phyloP scores from a whole-genome alignment of 2,329 filamentous ascomycete genomes.

The Ceratocystis harringtonii region DNA sequence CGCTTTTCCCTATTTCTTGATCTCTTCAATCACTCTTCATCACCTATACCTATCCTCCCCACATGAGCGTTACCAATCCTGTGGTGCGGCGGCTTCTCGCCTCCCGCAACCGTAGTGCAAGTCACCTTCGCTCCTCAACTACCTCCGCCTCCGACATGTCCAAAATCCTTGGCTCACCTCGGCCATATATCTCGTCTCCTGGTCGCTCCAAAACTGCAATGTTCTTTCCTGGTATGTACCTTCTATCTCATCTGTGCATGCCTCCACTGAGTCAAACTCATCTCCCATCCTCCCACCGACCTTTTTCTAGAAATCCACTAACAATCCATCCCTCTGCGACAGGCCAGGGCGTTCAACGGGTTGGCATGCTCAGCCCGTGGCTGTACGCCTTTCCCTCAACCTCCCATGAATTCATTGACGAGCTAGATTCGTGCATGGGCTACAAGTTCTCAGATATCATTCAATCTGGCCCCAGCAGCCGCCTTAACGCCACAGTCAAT shows the following conservation, averaged over 20 bases:
- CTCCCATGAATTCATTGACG: constrained; percentile 60
- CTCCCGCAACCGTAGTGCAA: constrained; percentile 9
- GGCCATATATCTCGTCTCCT: constrained; percentile 10
- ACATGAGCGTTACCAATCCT: constrained; percentile 12
- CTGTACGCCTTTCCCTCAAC: constrained; percentile 70
- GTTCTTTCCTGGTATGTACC: constrained; percentile 40
- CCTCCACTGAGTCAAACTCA: background rate
- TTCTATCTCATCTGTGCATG: background rate
- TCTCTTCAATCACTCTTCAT: background rate
- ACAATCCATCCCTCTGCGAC: background rate
- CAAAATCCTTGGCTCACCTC: constrained; percentile 9
- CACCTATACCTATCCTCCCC: constrained; percentile 5
- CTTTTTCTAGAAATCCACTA: background rate
- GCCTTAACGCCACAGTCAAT: constrained; percentile 68
- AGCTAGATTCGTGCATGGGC: constrained; percentile 62
- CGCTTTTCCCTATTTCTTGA: background rate
- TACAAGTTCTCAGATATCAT: constrained; percentile 66
- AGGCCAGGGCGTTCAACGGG: constrained; percentile 81
- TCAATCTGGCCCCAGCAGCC: constrained; percentile 59
- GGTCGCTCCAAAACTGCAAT: constrained; percentile 35
- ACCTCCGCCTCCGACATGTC: constrained; percentile 11
- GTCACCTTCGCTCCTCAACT: background rate
- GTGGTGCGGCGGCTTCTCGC: constrained; percentile 16
- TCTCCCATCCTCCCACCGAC: background rate
- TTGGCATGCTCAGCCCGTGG: constrained; percentile 79